A percentile compares a stretch with the other conserved stretches of the same genome.
Evolutionary conservation across 768 basidiomycete species (phyloP).

Genomic region (Symmetrospora coprosmae): DNA sequence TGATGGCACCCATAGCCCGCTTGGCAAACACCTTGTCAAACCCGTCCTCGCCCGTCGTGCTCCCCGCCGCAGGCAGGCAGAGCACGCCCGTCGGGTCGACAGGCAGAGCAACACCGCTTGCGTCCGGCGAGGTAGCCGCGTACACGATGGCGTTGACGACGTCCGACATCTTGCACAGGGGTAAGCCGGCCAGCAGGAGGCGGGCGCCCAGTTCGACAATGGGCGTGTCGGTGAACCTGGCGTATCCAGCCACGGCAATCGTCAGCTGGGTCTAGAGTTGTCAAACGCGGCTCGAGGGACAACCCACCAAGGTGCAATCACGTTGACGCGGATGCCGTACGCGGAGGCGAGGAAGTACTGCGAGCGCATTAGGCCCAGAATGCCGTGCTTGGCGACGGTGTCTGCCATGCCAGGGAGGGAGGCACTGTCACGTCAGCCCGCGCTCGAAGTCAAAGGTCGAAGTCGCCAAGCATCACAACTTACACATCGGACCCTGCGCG

Average conservation of each 20-base stretch:
- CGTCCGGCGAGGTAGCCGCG: background rate
- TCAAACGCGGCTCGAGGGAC: background rate
- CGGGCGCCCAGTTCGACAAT: background rate
- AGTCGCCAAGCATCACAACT: background rate
- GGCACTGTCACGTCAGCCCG: background rate
- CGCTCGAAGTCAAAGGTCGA: background rate
- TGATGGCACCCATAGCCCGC: background rate
- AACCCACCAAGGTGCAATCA: conserved; percentile 15
- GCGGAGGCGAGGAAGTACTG: background rate
- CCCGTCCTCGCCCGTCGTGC: background rate
- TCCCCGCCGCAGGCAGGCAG: too few species aligned
- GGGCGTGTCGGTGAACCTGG: conserved; percentile 14
- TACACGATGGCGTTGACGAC: conserved; percentile 9
- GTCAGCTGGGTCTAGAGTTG: background rate
- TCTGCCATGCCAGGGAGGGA: background rate
- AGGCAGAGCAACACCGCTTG: background rate
- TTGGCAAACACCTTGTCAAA: conserved; percentile 1
- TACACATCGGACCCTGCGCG: background rate
- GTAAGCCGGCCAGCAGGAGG: conserved; percentile 3
- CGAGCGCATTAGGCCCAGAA: conserved; percentile 1
- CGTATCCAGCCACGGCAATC: too few species aligned
- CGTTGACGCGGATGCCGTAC: conserved; percentile 11
- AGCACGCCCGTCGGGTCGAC: conserved; percentile 11
- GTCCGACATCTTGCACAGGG: conserved; percentile 1
- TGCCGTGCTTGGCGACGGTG: background rate